phyloP scores from a whole-genome alignment of 495 filamentous ascomycete species.

The Pyrenula aspistea region DNA sequence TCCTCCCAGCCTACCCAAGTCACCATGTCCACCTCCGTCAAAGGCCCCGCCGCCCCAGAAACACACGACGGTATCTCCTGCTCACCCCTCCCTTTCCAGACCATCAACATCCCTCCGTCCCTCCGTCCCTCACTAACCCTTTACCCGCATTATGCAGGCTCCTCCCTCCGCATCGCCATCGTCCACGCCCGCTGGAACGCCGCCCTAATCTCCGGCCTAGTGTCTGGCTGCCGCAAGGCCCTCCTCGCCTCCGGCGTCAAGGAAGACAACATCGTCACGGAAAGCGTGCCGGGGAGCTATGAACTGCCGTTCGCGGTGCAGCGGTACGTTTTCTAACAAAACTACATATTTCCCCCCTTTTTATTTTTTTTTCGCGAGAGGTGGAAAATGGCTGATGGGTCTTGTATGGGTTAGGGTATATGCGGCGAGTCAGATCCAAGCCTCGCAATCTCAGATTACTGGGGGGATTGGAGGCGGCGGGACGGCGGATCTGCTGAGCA shows the following conservation, averaged over 20 bases:
- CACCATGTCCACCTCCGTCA: conserved; percentile 12
- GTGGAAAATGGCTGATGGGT: not conserved
- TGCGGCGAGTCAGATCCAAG: not conserved
- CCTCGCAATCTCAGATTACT: not conserved
- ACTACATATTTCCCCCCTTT: not conserved
- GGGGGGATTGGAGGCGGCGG: too few relatives aligned
- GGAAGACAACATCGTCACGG: conserved; percentile 74
- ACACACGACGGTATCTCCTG: conserved; percentile 17
- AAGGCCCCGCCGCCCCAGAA: conserved; percentile 31
- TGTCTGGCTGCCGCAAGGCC: conserved; percentile 56
- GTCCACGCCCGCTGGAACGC: conserved; percentile 94
- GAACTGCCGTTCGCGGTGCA: conserved; percentile 84
- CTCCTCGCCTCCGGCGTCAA: conserved; percentile 63
- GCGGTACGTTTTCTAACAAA: conserved; percentile 45
- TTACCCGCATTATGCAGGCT: conserved; percentile 40
- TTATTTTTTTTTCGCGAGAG: not conserved
- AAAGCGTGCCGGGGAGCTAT: conserved; percentile 88
- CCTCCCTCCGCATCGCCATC: conserved; percentile 78
- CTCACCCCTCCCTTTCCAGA: not conserved
- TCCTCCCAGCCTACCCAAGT: not conserved
- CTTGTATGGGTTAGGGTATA: not conserved
- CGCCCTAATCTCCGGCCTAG: conserved; percentile 61
- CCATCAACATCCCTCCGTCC: not conserved
- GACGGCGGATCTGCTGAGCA: not conserved
- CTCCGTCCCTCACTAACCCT: conserved; percentile 21